Conservation (phyloP, 176 grass and related monocot species). For the Oryza brachyantha region DNA sequence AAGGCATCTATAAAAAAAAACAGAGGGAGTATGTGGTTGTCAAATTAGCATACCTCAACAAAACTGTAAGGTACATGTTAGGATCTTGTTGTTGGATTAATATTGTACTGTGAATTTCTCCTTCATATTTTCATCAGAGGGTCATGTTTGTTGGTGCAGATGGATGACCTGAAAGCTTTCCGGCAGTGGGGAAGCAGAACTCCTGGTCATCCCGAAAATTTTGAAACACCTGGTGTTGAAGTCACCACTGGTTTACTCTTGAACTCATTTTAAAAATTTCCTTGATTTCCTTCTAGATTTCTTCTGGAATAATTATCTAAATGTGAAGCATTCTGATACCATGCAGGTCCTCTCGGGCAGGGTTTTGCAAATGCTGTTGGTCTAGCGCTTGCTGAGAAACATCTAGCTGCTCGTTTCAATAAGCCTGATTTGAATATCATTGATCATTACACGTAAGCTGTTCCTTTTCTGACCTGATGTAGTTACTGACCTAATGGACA, state of each 20-base stretch:
- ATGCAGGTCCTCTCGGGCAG: conserved; percentile 80
- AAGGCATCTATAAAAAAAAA: too few species aligned
- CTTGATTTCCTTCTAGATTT: neutral
- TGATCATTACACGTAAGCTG: conserved; percentile 83
- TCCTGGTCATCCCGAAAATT: conserved; percentile 95
- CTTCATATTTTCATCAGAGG: neutral
- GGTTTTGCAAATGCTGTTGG: conserved; percentile 90
- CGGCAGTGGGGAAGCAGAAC: conserved; percentile 85
- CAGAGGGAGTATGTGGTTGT: too few species aligned
- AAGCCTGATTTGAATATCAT: conserved; percentile 65
- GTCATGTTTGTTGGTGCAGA: conserved; percentile 33
- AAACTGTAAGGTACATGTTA: neutral
- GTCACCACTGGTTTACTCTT: conserved; percentile 70
- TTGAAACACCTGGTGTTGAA: conserved; percentile 89
- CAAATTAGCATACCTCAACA: too few species aligned
- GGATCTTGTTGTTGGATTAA: too few species aligned
- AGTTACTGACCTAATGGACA: neutral
- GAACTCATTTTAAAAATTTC: neutral
- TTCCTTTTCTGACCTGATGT: neutral
- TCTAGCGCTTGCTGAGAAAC: conserved; percentile 81
- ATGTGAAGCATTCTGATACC: conserved; percentile 2
- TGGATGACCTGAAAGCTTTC: conserved; percentile 79
- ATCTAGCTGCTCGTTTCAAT: conserved; percentile 88
- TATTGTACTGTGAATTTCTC: too few species aligned
- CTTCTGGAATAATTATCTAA: neutral